Percentiles rank a stretch among this genome's conserved stretches.
Conservation (phyloP, 2,329 filamentous ascomycete species). For the Fusarium sp. region DNA sequence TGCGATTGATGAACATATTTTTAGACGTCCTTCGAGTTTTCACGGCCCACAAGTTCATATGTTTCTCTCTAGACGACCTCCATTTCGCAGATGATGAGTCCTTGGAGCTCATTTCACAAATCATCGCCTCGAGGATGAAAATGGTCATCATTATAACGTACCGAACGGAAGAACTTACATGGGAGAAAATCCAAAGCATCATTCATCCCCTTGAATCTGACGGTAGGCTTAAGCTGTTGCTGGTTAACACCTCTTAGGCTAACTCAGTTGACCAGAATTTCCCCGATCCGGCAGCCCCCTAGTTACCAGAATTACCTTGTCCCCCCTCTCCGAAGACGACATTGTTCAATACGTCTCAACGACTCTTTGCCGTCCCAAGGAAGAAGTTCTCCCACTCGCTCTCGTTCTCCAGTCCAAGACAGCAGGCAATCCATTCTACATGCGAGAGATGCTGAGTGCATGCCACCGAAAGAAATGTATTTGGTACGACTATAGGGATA, state of each 20-base stretch:
- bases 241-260: constrained; percentile 25
- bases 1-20: constrained; percentile 89
- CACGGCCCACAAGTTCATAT: constrained; percentile 87
- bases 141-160: constrained; percentile 88
- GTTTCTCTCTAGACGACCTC: constrained; percentile 89
- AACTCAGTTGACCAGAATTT: constrained; percentile 55
- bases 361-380: constrained; percentile 81
- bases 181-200: constrained; percentile 69
- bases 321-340: constrained; percentile 83
- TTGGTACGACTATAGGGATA: constrained; percentile 90
- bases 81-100: constrained; percentile 94
- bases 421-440: constrained; percentile 90
- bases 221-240: constrained; percentile 53
- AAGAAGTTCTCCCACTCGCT: constrained; percentile 83
- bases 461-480: constrained; percentile 91
- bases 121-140: constrained; percentile 83
- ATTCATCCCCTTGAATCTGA: constrained; percentile 70
- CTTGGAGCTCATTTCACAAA: constrained; percentile 85
- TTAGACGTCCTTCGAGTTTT: constrained; percentile 88
- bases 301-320: constrained; percentile 80
- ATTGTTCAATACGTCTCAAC: constrained; percentile 86
- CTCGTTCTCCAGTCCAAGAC: constrained; percentile 92
- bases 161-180: constrained; percentile 75
- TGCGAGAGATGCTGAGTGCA: constrained; percentile 90
- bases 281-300: constrained; percentile 65